A percentile compares a stretch with the other conserved stretches of the same genome.
phyloP scores from a whole-genome alignment of 768 basidiomycete genomes.

The Leccinum arenicola region DNA sequence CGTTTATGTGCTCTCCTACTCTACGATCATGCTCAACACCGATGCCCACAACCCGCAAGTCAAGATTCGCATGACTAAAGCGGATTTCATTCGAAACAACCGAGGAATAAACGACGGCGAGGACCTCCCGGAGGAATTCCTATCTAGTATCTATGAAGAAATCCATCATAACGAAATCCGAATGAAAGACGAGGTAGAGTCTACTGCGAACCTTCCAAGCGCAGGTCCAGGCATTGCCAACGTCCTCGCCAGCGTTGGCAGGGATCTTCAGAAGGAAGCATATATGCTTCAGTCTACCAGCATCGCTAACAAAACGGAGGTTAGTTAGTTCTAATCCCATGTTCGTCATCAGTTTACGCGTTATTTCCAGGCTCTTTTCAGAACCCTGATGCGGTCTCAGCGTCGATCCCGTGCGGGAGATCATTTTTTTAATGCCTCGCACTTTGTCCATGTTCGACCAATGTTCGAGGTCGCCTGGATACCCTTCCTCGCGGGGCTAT shows the following conservation, averaged over 20 bases:
- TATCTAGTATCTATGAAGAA: slow-evolving; percentile 82
- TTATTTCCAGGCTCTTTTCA: slow-evolving; percentile 75
- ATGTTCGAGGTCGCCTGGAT: slow-evolving; percentile 99
- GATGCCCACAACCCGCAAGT: slow-evolving; percentile 95
- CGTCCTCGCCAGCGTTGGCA: slow-evolving; percentile 83
- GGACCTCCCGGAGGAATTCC: slow-evolving; percentile 83
- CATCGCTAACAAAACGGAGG: slow-evolving; percentile 97
- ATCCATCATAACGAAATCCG: slow-evolving; percentile 91
- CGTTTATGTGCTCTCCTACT: slow-evolving; percentile 93
- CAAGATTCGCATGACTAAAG: slow-evolving; percentile 91
- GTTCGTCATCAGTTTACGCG: slow-evolving; percentile 1
- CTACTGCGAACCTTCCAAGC: slow-evolving; percentile 37
- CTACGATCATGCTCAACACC: slow-evolving; percentile 94
- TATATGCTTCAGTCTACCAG: slow-evolving; percentile 94
- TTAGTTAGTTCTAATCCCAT: slow-evolving; percentile 27
- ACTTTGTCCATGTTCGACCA: slow-evolving; percentile 93
- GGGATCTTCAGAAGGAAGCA: slow-evolving; percentile 94
- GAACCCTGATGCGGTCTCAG: slow-evolving; percentile 88
- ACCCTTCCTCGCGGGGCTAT: slow-evolving; percentile 92
- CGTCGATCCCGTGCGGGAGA: slow-evolving; percentile 77
- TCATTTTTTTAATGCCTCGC: slow-evolving; percentile 95
- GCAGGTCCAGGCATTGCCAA: slow-evolving; percentile 73
- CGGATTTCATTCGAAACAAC: slow-evolving; percentile 92
- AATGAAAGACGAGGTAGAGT: slow-evolving; percentile 97
- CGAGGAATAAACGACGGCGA: slow-evolving; percentile 91